Percentiles rank a stretch among this genome's conserved stretches.
These are phyloP conservation scores for Poa pratensis DNA, from an alignment of 176 grass and related monocot genomes.

Conservation along the genomic window DNA sequence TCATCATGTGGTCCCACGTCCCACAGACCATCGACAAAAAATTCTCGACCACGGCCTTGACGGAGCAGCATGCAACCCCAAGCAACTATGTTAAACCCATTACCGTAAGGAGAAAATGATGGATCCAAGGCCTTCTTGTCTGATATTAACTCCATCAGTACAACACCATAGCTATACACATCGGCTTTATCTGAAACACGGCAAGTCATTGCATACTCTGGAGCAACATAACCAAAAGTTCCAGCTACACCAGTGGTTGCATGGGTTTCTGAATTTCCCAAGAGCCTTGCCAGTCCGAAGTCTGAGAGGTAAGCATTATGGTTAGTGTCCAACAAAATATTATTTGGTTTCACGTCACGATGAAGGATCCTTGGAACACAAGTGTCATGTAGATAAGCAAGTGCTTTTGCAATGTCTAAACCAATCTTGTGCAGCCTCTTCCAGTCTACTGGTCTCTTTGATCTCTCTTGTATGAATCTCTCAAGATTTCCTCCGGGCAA, in stretches of 20 bases:
- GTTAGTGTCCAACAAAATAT: constrained; percentile 90
- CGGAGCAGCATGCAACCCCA: constrained; percentile 93
- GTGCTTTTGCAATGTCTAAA: constrained; percentile 84
- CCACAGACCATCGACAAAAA: constrained; percentile 91
- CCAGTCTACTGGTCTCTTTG: constrained; percentile 76
- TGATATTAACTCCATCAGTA: constrained; percentile 96
- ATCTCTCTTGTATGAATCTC: constrained; percentile 96
- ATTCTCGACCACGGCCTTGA: constrained; percentile 81
- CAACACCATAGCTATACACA: constrained; percentile 95
- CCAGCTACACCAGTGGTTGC: constrained; percentile 96
- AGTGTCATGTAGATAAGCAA: constrained; percentile 86
- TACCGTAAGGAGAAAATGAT: constrained; percentile 93
- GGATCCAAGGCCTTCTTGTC: constrained; percentile 97
- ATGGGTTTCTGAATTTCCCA: constrained; percentile 98
- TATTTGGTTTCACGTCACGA: constrained; percentile 92
- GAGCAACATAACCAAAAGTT: constrained; percentile 98
- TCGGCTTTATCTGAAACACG: constrained; percentile 98
- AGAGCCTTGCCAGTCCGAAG: constrained; percentile 88
- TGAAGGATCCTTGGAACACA: constrained; percentile 94
- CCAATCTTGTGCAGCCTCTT: constrained; percentile 96
- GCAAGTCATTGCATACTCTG: constrained; percentile 97
- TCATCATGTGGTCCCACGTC: constrained; percentile 83
- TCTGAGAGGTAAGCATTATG: constrained; percentile 88
- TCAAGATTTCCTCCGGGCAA: constrained; percentile 90
- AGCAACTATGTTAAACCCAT: constrained; percentile 97